Percentiles rank a stretch among this genome's conserved stretches.
Evolutionary conservation across 352 stramenopile species (phyloP).

Genomic region (Pythium pectinolyticum): DNA sequence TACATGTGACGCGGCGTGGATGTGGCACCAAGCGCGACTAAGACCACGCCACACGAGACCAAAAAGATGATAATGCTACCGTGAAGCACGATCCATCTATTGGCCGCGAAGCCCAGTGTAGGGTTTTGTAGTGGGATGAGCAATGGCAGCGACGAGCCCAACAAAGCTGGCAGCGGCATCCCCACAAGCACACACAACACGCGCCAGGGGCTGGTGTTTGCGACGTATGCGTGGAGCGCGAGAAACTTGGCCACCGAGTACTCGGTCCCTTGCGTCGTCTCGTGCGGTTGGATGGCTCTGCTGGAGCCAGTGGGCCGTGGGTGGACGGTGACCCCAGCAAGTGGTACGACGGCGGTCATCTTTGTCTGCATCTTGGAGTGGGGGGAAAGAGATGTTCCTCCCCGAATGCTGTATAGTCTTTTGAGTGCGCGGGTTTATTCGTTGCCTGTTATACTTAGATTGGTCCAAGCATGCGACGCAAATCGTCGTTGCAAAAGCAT

Average conservation of each 20-base stretch:
- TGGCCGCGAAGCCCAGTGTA: background rate
- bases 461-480: too few relatives aligned
- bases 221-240: slow-evolving; percentile 5
- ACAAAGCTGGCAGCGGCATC: background rate
- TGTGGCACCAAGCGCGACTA: background rate
- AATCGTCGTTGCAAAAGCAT: too few relatives aligned
- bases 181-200: background rate
- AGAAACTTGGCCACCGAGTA: slow-evolving; percentile 12
- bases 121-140: slow-evolving; percentile 4
- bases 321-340: background rate
- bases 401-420: too few relatives aligned
- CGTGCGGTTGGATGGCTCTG: too few relatives aligned
- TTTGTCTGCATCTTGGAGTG: too few relatives aligned
- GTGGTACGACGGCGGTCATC: background rate
- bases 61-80: background rate
- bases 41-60: background rate
- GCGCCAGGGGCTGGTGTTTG: background rate
- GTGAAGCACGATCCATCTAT: background rate
- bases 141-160: background rate
- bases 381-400: too few relatives aligned
- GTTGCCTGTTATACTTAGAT: too few relatives aligned
- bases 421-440: too few relatives aligned
- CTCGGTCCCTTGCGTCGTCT: background rate
- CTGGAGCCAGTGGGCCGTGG: too few relatives aligned
- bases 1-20: background rate